Conservation (phyloP, 768 basidiomycete species). For the Mycena sanguinolenta region DNA sequence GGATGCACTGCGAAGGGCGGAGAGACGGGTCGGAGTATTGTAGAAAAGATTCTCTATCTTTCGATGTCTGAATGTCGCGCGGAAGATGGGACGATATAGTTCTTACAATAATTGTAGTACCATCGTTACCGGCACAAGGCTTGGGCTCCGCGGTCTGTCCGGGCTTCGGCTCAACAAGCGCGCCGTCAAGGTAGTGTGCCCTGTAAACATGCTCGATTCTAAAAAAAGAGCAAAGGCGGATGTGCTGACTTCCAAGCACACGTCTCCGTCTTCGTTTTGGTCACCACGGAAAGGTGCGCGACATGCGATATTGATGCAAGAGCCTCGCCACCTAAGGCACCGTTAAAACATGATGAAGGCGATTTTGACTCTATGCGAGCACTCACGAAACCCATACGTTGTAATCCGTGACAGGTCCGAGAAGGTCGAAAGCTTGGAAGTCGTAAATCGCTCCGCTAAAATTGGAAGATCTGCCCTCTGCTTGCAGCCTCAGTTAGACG, state of each 20-base stretch:
- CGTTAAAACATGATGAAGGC: not conserved
- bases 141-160: constrained; percentile 84
- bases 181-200: constrained; percentile 86
- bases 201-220: constrained; percentile 53
- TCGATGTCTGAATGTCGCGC: not conserved
- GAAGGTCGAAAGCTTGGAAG: constrained; percentile 90
- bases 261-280: constrained; percentile 84
- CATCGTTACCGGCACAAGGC: constrained; percentile 94
- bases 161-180: constrained; percentile 75
- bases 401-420: constrained; percentile 86
- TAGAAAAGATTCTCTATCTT: constrained; percentile 97
- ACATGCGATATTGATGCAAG: constrained; percentile 96
- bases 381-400: constrained; percentile 93
- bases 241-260: constrained; percentile 93
- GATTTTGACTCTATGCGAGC: not conserved
- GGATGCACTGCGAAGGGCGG: constrained; percentile 84
- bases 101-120: constrained; percentile 87
- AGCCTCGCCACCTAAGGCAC: constrained; percentile 74
- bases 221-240: not conserved
- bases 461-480: constrained; percentile 92
- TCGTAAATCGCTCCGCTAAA: constrained; percentile 94
- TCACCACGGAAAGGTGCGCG: constrained; percentile 88
- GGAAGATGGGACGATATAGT: not conserved
- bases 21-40: constrained; percentile 89
- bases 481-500: constrained; percentile 44